phyloP scores from a whole-genome alignment of 768 basidiomycete species.

The Lactarius sanguifluus region DNA sequence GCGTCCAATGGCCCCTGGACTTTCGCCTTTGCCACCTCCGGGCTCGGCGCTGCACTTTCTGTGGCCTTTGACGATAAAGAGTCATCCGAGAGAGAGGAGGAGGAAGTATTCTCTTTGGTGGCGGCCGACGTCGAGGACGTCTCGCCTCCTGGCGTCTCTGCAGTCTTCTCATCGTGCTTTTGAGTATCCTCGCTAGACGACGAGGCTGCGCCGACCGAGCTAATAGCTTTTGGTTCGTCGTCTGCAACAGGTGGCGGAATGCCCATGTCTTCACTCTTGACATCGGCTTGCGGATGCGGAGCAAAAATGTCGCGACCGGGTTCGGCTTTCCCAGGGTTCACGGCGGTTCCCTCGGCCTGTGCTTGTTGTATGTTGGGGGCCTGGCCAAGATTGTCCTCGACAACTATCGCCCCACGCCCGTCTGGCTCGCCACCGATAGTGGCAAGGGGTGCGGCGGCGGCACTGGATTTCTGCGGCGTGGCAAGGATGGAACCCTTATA shows the following conservation, averaged over 20 bases:
- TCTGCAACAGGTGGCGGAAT: conserved; percentile 3
- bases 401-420: conserved; percentile 56
- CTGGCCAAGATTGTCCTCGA: conserved; percentile 43
- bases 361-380: conserved; percentile 24
- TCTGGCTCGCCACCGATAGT: conserved; percentile 53
- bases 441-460: conserved; percentile 37
- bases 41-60: neutral
- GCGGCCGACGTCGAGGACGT: conserved; percentile 9
- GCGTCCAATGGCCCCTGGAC: conserved; percentile 35
- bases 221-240: conserved; percentile 20
- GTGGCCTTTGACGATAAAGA: neutral
- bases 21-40: conserved; percentile 18
- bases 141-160: conserved; percentile 8
- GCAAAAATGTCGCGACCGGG: conserved; percentile 78
- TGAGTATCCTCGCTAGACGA: neutral
- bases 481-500: conserved; percentile 44
- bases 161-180: conserved; percentile 10
- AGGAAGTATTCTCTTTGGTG: neutral
- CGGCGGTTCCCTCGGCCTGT: conserved; percentile 38
- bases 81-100: neutral
- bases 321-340: conserved; percentile 56
- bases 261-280: conserved; percentile 44
- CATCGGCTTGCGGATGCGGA: conserved; percentile 45
- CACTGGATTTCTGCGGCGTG: conserved; percentile 41
- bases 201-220: conserved; percentile 9